Evolutionary conservation across 2,329 filamentous ascomycete genomes (phyloP).

Genomic region (Nothophoma quercina): DNA sequence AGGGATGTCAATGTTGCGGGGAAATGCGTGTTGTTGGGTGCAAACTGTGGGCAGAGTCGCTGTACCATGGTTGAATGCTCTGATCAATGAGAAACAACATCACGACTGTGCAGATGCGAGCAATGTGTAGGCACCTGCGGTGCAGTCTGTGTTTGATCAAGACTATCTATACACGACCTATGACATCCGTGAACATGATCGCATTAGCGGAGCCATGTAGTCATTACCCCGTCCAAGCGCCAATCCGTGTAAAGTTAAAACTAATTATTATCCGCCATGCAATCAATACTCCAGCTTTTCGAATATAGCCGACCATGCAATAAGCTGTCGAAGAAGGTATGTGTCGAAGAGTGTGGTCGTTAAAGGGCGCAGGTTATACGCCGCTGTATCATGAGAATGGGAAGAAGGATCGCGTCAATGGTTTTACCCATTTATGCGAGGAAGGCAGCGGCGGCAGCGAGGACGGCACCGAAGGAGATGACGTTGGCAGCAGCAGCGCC

Average conservation of each 20-base stretch:
- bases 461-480: conserved; percentile 38
- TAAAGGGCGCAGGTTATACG: conserved; percentile 9
- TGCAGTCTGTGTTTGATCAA: conserved; percentile 18
- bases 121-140: not conserved
- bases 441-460: conserved; percentile 39
- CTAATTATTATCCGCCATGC: conserved; percentile 20
- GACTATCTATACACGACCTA: conserved; percentile 31
- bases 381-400: conserved; percentile 17
- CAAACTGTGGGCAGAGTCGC: too few species aligned
- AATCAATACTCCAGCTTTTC: conserved; percentile 21
- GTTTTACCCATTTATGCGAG: conserved; percentile 31
- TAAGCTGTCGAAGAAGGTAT: conserved; percentile 14
- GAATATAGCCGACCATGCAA: conserved; percentile 23
- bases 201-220: conserved; percentile 26
- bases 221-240: conserved; percentile 13
- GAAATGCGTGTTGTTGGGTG: too few species aligned
- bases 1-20: too few species aligned
- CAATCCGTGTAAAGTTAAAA: conserved; percentile 10
- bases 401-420: not conserved
- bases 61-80: too few species aligned
- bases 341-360: conserved; percentile 22
- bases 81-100: not conserved
- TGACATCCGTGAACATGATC: conserved; percentile 16
- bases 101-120: not conserved
- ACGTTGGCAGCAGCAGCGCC: conserved; percentile 39